phyloP scores from a whole-genome alignment of 176 grass and related monocot species.

The Ensete glaucum region DNA sequence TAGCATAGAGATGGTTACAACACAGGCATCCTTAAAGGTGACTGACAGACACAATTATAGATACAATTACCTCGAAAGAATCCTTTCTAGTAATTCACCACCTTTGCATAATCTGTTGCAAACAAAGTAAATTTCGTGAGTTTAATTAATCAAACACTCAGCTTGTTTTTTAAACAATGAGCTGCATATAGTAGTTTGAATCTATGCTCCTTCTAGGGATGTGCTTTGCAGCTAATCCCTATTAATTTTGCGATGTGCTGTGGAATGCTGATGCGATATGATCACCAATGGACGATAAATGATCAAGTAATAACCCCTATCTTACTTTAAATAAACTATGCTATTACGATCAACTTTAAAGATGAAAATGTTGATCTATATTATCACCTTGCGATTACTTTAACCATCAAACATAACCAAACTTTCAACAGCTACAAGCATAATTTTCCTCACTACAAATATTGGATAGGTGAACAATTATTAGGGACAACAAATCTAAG shows the following conservation, averaged over 20 bases:
- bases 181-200: conserved; percentile 1
- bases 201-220: not conserved
- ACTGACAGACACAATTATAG: not conserved
- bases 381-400: not conserved
- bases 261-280: not conserved
- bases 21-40: not conserved
- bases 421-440: not conserved
- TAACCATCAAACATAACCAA: not conserved
- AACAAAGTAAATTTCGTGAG: conserved; percentile 13
- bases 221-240: not conserved
- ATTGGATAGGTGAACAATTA: not conserved
- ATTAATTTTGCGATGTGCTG: not conserved
- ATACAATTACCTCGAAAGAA: conserved; percentile 62
- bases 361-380: not conserved
- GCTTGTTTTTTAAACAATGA: conserved; percentile 11
- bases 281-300: no score
- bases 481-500: not conserved
- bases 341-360: not conserved
- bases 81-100: conserved; percentile 88
- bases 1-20: not conserved
- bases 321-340: no score
- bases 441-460: not conserved
- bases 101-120: conserved; percentile 86
- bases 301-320: no score
- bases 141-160: not conserved